phyloP scores from a whole-genome alignment of 78 protist genomes.

The Guillardia theta region DNA sequence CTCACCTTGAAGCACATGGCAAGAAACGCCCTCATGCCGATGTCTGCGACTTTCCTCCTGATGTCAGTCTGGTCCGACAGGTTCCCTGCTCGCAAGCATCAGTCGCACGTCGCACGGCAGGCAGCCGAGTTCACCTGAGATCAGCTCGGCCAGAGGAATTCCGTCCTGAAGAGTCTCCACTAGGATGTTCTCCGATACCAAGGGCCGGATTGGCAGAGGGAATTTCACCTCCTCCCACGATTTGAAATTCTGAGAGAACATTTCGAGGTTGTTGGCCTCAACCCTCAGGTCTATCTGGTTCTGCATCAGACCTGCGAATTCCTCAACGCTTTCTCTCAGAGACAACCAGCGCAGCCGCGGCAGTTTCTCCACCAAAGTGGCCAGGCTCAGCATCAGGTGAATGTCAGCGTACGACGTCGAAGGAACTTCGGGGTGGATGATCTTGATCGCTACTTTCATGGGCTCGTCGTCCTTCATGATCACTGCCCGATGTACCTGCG shows the following conservation, averaged over 20 bases:
- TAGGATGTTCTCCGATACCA: background rate
- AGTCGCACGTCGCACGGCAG: background rate
- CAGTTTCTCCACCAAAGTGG: background rate
- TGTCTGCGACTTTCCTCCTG: background rate
- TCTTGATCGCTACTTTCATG: slow-evolving; percentile 40
- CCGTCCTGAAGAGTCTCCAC: background rate
- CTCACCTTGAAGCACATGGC: slow-evolving; percentile 55
- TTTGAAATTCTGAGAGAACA: slow-evolving; percentile 27
- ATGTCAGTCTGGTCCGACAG: background rate
- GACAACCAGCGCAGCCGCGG: background rate
- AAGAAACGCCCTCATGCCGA: slow-evolving; percentile 33
- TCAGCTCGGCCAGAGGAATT: background rate
- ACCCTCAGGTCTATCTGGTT: slow-evolving; percentile 38
- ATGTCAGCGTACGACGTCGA: background rate
- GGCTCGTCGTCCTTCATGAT: background rate
- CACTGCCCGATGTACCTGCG: slow-evolving; percentile 33
- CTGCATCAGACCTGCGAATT: slow-evolving; percentile 17
- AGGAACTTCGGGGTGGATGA: slow-evolving; percentile 53
- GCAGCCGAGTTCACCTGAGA: background rate
- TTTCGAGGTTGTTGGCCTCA: slow-evolving; percentile 44
- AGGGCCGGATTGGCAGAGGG: background rate
- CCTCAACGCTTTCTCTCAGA: slow-evolving; percentile 14
- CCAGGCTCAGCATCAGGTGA: background rate
- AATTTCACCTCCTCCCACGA: background rate
- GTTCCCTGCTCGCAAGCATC: background rate